These are phyloP conservation scores for Nevesoporus exiguus DNA, from an alignment of 768 basidiomycete genomes.

Conservation along the genomic window DNA sequence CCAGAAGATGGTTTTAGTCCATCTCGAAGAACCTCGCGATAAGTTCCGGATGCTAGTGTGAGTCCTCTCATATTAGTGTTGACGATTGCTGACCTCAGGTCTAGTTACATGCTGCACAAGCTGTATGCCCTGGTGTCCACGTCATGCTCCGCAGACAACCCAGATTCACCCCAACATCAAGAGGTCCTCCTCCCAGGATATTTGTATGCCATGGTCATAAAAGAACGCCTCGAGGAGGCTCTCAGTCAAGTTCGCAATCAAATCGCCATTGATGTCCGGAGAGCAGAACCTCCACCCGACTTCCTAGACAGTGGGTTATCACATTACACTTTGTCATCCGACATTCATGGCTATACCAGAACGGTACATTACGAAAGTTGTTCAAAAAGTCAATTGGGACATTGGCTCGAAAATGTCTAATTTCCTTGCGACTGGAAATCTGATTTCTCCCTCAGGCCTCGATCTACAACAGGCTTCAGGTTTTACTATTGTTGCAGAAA, in stretches of 20 bases:
- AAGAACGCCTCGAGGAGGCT: conserved; percentile 92
- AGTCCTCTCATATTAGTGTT: conserved; percentile 5
- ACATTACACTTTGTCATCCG: neutral
- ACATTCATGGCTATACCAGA: conserved; percentile 41
- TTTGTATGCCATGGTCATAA: conserved; percentile 96
- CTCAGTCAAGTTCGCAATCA: conserved; percentile 68
- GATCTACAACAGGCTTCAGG: conserved; percentile 97
- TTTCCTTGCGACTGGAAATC: conserved; percentile 96
- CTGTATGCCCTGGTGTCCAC: conserved; percentile 88
- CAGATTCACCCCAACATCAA: conserved; percentile 98
- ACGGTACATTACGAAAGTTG: conserved; percentile 73
- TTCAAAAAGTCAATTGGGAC: conserved; percentile 83
- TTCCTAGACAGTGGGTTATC: conserved; percentile 75
- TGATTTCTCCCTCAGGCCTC: conserved; percentile 90
- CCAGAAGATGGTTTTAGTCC: conserved; percentile 84
- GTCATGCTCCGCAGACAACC: conserved; percentile 90
- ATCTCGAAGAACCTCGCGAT: conserved; percentile 81
- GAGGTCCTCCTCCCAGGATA: conserved; percentile 93
- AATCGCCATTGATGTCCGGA: conserved; percentile 71
- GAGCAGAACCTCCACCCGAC: conserved; percentile 71
- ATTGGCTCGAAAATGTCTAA: conserved; percentile 87
- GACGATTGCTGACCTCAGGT: conserved; percentile 7
- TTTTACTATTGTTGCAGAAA: conserved; percentile 99
- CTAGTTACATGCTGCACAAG: conserved; percentile 96
- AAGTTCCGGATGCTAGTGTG: conserved; percentile 95